Percentiles rank a stretch among this genome's conserved stretches.
Evolutionary conservation across 768 basidiomycete species (phyloP).

Genomic region (Cantharellus cinnabarinus): DNA sequence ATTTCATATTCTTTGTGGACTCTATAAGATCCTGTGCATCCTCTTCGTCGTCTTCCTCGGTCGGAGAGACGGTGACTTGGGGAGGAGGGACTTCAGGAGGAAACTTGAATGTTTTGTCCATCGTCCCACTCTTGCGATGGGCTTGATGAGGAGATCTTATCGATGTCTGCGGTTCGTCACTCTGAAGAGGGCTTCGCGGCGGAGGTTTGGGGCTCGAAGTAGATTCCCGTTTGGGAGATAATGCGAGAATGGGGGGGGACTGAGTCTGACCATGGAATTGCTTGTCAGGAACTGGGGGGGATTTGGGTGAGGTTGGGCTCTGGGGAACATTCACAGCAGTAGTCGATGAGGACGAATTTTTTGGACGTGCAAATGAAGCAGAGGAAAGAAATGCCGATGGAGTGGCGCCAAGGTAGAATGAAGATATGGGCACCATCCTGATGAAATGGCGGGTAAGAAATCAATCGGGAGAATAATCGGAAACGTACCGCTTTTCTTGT

Average conservation of each 20-base stretch:
- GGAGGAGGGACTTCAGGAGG: constrained; percentile 21
- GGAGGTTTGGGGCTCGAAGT: constrained; percentile 3
- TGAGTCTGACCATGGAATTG: constrained; percentile 3
- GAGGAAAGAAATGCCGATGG: constrained; percentile 27
- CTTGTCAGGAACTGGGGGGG: constrained; percentile 2
- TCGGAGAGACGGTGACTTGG: constrained; percentile 10
- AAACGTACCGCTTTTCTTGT: constrained; percentile 54
- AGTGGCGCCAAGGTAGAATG: constrained; percentile 56
- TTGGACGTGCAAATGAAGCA: constrained; percentile 14
- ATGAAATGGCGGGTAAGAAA: background rate
- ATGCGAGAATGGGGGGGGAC: background rate
- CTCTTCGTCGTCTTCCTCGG: background rate
- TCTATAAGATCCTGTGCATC: too few relatives aligned
- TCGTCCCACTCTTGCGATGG: constrained; percentile 36
- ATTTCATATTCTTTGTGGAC: too few relatives aligned
- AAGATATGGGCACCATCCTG: constrained; percentile 74
- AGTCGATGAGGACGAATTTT: background rate
- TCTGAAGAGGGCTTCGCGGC: background rate
- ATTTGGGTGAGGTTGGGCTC: constrained; percentile 3
- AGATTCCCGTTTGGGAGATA: constrained; percentile 5
- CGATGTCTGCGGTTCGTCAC: constrained; percentile 10
- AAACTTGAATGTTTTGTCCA: constrained; percentile 62
- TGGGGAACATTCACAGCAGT: constrained; percentile 7
- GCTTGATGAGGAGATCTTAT: constrained; percentile 2
- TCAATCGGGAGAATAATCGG: background rate